A percentile compares a stretch with the other conserved stretches of the same genome.
Evolutionary conservation across 2,329 filamentous ascomycete species (phyloP).

Genomic region (Pseudopithomyces chartarum): DNA sequence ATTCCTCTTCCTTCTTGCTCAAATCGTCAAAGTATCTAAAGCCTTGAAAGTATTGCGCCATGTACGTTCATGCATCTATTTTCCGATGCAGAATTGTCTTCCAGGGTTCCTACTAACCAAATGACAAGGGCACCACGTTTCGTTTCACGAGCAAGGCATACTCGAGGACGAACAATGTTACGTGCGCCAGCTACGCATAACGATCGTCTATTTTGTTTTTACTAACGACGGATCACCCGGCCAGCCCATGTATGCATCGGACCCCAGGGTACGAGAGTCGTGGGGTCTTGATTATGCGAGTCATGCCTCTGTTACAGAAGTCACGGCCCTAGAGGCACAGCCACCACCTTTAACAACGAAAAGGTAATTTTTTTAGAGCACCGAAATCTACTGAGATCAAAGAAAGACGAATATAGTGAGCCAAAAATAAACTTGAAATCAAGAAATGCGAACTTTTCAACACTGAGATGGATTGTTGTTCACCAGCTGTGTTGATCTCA

Average conservation of each 20-base stretch:
- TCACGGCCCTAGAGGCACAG: background rate
- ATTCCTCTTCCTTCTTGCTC: background rate
- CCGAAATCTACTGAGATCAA: too few relatives aligned
- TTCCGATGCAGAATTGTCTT: background rate
- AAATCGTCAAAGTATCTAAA: background rate
- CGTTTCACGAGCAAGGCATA: conserved; percentile 5
- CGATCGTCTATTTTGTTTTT: conserved; percentile 1
- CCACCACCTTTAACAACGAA: background rate
- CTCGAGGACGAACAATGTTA: background rate
- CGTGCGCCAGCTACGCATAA: conserved; percentile 1
- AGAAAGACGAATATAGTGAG: too few relatives aligned
- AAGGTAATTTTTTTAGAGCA: background rate
- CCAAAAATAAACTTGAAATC: background rate
- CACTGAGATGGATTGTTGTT: background rate
- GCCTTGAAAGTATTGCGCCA: conserved; percentile 1
- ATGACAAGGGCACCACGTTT: conserved; percentile 4
- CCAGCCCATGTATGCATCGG: background rate
- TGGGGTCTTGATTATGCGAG: conserved; percentile 1
- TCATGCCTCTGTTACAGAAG: conserved; percentile 1
- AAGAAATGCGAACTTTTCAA: background rate
- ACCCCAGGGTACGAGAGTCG: background rate
- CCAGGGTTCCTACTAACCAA: background rate
- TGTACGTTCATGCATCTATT: conserved; percentile 7
- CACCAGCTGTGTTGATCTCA: background rate
- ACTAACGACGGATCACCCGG: background rate